phyloP scores from a whole-genome alignment of 2,329 filamentous ascomycete genomes.

The Talaromyces sp. region DNA sequence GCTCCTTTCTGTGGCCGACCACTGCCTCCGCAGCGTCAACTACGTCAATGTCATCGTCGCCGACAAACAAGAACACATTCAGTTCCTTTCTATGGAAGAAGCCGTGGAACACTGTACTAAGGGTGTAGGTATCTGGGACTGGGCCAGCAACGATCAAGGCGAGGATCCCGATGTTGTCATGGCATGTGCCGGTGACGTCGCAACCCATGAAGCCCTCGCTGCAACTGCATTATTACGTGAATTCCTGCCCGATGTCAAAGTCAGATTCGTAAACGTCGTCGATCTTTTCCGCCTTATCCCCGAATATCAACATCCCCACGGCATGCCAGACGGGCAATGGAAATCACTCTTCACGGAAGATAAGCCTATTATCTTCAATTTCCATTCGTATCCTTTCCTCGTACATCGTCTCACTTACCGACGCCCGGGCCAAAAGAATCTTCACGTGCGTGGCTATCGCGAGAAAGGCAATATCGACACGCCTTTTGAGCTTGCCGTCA shows the following conservation, averaged over 20 bases:
- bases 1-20: conserved; percentile 69
- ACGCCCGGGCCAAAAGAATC: conserved; percentile 62
- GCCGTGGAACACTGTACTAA: conserved; percentile 74
- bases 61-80: conserved; percentile 75
- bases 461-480: conserved; percentile 85
- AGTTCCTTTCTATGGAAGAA: conserved; percentile 69
- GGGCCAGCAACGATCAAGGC: conserved; percentile 67
- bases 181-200: conserved; percentile 70
- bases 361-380: conserved; percentile 75
- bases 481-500: conserved; percentile 71
- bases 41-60: conserved; percentile 79
- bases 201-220: conserved; percentile 69
- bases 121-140: conserved; percentile 73
- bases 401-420: conserved; percentile 74
- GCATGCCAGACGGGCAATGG: conserved; percentile 64
- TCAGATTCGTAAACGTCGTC: conserved; percentile 75
- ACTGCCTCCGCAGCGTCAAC: conserved; percentile 69
- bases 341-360: conserved; percentile 66
- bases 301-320: conserved; percentile 67
- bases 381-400: conserved; percentile 79
- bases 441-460: conserved; percentile 73
- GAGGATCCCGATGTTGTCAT: conserved; percentile 70
- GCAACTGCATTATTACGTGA: conserved; percentile 70
- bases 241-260: conserved; percentile 66
- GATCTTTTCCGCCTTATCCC: conserved; percentile 78